Conservation (phyloP, 78 protist species). For the Monosiga brevicollis region DNA sequence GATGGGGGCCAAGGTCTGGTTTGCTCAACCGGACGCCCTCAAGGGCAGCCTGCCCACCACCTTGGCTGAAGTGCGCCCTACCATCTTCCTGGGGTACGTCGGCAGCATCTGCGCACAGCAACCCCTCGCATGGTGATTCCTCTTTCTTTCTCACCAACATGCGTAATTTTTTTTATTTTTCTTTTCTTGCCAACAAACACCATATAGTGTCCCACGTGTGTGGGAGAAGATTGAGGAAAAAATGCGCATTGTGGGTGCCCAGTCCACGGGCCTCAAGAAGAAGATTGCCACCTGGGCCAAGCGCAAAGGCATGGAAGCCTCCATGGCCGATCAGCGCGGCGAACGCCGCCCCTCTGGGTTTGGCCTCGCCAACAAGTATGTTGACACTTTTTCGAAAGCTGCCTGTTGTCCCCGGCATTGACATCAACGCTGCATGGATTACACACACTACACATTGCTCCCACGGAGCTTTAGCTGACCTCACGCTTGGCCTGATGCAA, state of each 20-base stretch:
- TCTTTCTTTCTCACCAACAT: too few species aligned
- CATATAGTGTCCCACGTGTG: conserved; percentile 82
- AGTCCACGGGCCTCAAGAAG: conserved; percentile 29
- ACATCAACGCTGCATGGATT: too few species aligned
- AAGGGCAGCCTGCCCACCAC: conserved; percentile 44
- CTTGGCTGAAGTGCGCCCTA: conserved; percentile 57
- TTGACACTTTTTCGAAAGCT: too few species aligned
- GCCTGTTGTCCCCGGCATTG: too few species aligned
- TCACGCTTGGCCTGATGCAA: too few species aligned
- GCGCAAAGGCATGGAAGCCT: conserved; percentile 21
- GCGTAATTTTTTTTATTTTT: too few species aligned
- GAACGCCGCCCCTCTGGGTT: conserved; percentile 6
- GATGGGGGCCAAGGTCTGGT: conserved; percentile 33
- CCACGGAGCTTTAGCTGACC: too few species aligned
- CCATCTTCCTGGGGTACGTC: conserved; percentile 62
- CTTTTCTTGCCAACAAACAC: too few species aligned
- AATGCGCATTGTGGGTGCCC: conserved; percentile 15
- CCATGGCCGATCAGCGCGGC: background rate
- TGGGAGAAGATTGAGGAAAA: conserved; percentile 76
- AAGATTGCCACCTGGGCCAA: conserved; percentile 52
- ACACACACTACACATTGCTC: too few species aligned
- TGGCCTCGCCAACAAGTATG: conserved; percentile 23
- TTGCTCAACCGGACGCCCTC: conserved; percentile 58
- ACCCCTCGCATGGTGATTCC: too few species aligned
- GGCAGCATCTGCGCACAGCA: too few species aligned